These are phyloP conservation scores for Fusarium nelsonii DNA, from an alignment of 2,329 filamentous ascomycete genomes.

Conservation along the genomic window DNA sequence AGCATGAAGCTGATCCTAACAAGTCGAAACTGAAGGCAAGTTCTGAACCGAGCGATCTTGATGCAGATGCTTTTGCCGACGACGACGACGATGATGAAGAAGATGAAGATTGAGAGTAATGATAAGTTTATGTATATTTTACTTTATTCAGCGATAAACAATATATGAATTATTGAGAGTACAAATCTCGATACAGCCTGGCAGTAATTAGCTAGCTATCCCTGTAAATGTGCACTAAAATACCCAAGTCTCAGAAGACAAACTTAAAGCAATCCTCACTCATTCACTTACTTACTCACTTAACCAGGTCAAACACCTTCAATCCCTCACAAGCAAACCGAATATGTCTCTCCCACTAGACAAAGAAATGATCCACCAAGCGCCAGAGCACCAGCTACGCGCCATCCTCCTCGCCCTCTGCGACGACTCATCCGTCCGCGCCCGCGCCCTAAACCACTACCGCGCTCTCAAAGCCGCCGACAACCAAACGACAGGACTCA, in stretches of 20 bases:
- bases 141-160: no score
- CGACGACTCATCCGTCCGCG: not conserved
- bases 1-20: constrained; percentile 31
- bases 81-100: not conserved
- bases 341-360: constrained; percentile 10
- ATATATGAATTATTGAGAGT: no score
- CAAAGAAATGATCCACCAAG: constrained; percentile 15
- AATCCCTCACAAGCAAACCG: not conserved
- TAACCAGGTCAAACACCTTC: not conserved
- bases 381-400: constrained; percentile 35
- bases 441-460: constrained; percentile 19
- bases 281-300: not conserved
- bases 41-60: not conserved
- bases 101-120: not conserved
- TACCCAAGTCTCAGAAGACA: not conserved
- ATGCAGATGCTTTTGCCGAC: not conserved
- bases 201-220: not conserved
- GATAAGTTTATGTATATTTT: not conserved
- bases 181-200: no score
- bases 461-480: constrained; percentile 8
- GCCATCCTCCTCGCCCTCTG: constrained; percentile 40
- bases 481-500: not conserved
- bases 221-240: not conserved
- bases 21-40: constrained; percentile 18
- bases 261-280: not conserved